Conservation (phyloP, 768 basidiomycete genomes). For the Russula lepida region DNA sequence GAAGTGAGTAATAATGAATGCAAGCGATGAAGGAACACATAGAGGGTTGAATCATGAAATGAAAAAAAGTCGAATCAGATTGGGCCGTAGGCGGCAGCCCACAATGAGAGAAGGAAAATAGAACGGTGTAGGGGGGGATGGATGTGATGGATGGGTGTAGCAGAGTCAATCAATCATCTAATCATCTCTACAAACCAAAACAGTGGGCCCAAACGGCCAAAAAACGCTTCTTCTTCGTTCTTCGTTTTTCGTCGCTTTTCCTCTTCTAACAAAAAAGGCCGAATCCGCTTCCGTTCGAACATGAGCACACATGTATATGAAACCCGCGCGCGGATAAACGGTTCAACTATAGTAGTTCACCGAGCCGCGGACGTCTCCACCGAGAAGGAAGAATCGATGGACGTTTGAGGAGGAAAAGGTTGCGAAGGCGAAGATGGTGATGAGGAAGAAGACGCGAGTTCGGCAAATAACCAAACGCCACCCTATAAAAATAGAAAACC, state of each 20-base stretch:
- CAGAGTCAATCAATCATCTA: background rate
- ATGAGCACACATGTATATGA: background rate
- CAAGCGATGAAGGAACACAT: background rate
- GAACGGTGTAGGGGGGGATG: no score
- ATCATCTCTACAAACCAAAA: background rate
- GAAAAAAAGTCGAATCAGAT: background rate
- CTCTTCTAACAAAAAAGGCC: background rate
- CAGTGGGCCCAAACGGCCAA: background rate
- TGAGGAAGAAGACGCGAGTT: background rate
- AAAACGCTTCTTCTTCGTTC: background rate
- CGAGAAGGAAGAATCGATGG: background rate
- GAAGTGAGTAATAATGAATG: background rate
- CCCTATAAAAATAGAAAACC: background rate
- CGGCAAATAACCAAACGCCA: constrained; percentile 17
- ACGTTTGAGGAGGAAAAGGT: background rate
- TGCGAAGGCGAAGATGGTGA: background rate
- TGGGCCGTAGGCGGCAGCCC: background rate
- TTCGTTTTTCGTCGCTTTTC: background rate
- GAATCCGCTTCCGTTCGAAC: no score
- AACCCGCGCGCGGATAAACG: background rate
- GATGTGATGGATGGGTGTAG: no score
- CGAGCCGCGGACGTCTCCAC: background rate
- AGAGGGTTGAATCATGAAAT: background rate
- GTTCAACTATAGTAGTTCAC: no score
- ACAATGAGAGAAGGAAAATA: background rate